Percentiles rank a stretch among this genome's conserved stretches.
phyloP scores from a whole-genome alignment of 129 eudicot species.

The Mikania micrantha region DNA sequence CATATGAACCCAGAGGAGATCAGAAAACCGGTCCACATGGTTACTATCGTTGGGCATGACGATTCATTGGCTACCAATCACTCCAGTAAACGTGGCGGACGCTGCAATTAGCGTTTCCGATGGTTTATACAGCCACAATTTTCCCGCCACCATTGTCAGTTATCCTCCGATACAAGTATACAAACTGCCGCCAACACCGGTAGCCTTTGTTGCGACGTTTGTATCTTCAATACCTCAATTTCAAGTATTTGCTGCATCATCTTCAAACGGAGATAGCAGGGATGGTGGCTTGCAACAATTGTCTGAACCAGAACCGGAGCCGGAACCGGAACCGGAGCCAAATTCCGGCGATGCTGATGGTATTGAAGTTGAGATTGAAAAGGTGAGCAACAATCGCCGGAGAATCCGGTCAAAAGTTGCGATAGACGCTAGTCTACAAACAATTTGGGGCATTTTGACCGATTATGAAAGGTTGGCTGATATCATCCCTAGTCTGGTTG shows the following conservation, averaged over 20 bases:
- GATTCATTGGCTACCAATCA: neutral
- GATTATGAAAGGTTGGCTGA: conserved; percentile 70
- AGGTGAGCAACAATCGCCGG: conserved; percentile 46
- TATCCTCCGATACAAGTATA: neutral
- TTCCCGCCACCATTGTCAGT: neutral
- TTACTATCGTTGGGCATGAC: conserved; percentile 9
- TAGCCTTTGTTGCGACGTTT: neutral
- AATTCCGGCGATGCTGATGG: conserved; percentile 5
- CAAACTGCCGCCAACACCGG: neutral
- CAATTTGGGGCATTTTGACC: conserved; percentile 63
- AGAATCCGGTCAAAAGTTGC: conserved; percentile 54
- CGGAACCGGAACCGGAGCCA: neutral
- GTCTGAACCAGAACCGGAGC: neutral
- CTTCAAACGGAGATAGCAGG: neutral
- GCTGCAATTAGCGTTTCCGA: neutral
- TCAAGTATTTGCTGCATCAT: conserved; percentile 18
- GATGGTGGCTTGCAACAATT: conserved; percentile 1
- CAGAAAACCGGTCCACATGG: conserved; percentile 8
- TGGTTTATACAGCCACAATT: neutral
- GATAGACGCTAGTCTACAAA: conserved; percentile 41
- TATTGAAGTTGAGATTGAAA: conserved; percentile 47
- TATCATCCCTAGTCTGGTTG: conserved; percentile 64
- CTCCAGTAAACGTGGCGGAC: conserved; percentile 7
- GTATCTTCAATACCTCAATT: conserved; percentile 3
- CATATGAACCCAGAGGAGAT: conserved; percentile 17